Percentiles rank a stretch among this genome's conserved stretches.
These are phyloP conservation scores for Metschnikowia kofuensis DNA, from an alignment of 805 yeast genomes.

Conservation along the genomic window DNA sequence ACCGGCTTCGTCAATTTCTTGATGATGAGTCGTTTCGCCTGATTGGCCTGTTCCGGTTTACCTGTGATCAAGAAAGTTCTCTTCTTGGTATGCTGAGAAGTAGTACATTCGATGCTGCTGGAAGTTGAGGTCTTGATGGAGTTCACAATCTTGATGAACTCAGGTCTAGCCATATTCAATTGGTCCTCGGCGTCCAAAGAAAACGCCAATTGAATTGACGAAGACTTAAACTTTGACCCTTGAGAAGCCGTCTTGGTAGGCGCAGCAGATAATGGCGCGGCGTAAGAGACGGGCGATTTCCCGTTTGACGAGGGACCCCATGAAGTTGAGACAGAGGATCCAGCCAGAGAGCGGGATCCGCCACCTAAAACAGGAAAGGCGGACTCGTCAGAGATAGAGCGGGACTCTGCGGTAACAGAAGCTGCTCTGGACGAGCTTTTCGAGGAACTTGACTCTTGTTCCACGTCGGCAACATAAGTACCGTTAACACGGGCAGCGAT, in stretches of 20 bases:
- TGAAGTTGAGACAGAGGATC: slow-evolving; percentile 27
- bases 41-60: slow-evolving; percentile 56
- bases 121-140: slow-evolving; percentile 56
- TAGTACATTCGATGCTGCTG: slow-evolving; percentile 78
- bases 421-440: slow-evolving; percentile 3
- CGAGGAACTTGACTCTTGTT: slow-evolving; percentile 7
- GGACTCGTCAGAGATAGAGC: slow-evolving; percentile 48
- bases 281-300: slow-evolving; percentile 20
- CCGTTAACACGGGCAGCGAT: slow-evolving; percentile 45
- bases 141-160: slow-evolving; percentile 64
- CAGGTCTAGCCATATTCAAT: slow-evolving; percentile 57
- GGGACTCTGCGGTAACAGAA: slow-evolving; percentile 15
- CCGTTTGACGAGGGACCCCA: slow-evolving; percentile 40
- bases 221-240: slow-evolving; percentile 40
- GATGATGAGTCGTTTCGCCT: slow-evolving; percentile 73
- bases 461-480: slow-evolving; percentile 20
- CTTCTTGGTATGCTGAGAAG: slow-evolving; percentile 68
- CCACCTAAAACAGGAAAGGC: slow-evolving; percentile 70
- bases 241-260: slow-evolving; percentile 3
- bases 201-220: slow-evolving; percentile 74
- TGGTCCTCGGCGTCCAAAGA: slow-evolving; percentile 70
- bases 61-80: slow-evolving; percentile 86
- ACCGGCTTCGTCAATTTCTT: slow-evolving; percentile 77
- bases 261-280: slow-evolving; percentile 15
- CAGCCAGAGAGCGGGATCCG: slow-evolving; percentile 17